Conservation (phyloP, 116 monocot genomes). For the Iris pallida region DNA sequence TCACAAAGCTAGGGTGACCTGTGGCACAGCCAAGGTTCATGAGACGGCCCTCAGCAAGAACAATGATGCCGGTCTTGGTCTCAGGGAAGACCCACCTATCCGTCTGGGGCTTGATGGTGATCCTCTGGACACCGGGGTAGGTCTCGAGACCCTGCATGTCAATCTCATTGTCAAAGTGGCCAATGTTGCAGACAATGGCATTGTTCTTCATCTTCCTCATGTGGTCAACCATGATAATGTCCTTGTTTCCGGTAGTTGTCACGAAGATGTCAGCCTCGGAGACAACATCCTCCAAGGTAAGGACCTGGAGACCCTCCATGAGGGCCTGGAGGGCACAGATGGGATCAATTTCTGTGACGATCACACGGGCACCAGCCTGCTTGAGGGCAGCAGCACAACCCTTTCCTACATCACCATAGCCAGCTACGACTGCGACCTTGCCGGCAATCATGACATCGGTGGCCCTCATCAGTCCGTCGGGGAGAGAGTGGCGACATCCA, state of each 20-base stretch:
- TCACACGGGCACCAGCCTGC: constrained; percentile 44
- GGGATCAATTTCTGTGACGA: constrained; percentile 59
- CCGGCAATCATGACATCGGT: constrained; percentile 67
- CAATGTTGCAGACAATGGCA: constrained; percentile 32
- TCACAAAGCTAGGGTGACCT: constrained; percentile 32
- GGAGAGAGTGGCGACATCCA: constrained; percentile 62
- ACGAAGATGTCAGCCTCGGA: constrained; percentile 51
- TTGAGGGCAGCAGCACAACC: constrained; percentile 60
- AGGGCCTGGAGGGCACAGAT: constrained; percentile 56
- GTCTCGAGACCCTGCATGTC: constrained; percentile 23
- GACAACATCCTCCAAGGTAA: constrained; percentile 47
- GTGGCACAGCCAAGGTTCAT: constrained; percentile 37
- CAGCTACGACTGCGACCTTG: constrained; percentile 46
- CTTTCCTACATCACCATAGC: constrained; percentile 72
- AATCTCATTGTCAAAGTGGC: constrained; percentile 33
- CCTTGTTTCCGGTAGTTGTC: constrained; percentile 42
- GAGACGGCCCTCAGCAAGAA: constrained; percentile 29
- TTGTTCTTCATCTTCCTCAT: constrained; percentile 44
- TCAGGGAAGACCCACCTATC: constrained; percentile 34
- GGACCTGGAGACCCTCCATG: constrained; percentile 45
- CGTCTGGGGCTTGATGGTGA: constrained; percentile 27
- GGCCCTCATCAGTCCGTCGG: constrained; percentile 56
- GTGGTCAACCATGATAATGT: constrained; percentile 29
- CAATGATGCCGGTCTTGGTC: constrained; percentile 21
- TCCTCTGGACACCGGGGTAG: constrained; percentile 17